These are phyloP conservation scores for Nigrospora sphaerica DNA, from an alignment of 2,329 filamentous ascomycete species.

Conservation along the genomic window DNA sequence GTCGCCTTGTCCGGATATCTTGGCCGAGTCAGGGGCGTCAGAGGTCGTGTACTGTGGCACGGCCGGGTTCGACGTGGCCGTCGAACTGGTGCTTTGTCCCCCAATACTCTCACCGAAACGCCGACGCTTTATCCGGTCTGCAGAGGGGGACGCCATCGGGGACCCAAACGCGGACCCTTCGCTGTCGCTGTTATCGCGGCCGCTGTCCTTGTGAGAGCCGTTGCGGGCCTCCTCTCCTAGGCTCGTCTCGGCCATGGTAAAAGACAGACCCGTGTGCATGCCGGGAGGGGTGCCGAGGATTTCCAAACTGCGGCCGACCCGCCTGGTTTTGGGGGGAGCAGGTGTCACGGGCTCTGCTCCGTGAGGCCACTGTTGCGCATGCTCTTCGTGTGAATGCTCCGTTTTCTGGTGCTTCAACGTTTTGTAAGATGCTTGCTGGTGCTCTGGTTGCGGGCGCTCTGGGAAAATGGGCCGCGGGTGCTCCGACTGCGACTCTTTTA, in stretches of 20 bases:
- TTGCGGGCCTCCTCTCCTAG: background rate
- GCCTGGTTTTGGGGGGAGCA: background rate
- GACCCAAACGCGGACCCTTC: background rate
- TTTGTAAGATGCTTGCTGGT: too few relatives aligned
- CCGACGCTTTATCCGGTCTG: background rate
- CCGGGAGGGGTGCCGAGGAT: background rate
- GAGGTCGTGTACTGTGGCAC: too few relatives aligned
- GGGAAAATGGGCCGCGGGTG: too few relatives aligned
- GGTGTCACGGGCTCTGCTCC: background rate
- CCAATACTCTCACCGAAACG: background rate
- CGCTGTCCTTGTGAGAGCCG: background rate
- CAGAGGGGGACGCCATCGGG: background rate
- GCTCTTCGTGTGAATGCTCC: too few relatives aligned
- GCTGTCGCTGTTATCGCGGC: background rate
- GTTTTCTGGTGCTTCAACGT: background rate
- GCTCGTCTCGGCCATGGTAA: background rate
- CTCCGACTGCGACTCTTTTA: too few relatives aligned
- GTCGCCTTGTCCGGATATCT: too few relatives aligned
- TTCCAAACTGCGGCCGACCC: background rate
- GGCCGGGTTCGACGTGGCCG: too few relatives aligned
- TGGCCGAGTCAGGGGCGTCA: too few relatives aligned
- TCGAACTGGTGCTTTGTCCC: too few relatives aligned
- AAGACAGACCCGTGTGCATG: constrained; percentile 1
- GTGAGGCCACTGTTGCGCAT: background rate
- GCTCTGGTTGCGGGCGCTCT: background rate